Base-by-base conservation (phyloP, 305 asterid genomes). In the Ilex paraguariensis region DNA sequence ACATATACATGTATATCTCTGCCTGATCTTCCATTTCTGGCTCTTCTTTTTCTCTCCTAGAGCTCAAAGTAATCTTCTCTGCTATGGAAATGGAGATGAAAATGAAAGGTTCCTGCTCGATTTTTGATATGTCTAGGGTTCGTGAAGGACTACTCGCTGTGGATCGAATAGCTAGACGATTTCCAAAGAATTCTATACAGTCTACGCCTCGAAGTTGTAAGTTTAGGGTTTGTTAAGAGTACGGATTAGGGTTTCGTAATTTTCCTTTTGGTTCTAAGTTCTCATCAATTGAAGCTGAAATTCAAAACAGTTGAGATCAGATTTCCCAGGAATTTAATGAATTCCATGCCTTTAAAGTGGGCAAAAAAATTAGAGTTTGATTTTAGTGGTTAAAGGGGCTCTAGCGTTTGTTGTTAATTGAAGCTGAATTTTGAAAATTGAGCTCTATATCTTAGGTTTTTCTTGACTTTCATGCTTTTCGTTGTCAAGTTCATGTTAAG, bases 101-200 rank as follows among this genome's bases (percentile, higher is more conserved):
- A 45, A 72, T 76, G 72, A 87, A 74, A 63, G 84, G 82, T 61
- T 81, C 91, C 54, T 70, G 64, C 62, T 60, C 60, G 57, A 58
- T 68, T 72, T 66, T 73, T 42, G 64, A 66, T 68, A 68, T 76
- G 45, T 62, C 57, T 65, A 80, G 78, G 65, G 56, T 73, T 49
- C 84, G 79, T 70, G 88, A 84, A 64, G 83, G 81, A 67, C 75
- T 78, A 74, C 75, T 81, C 8, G 74, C 88, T 52, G 91, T 81
- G 17, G 80, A 81, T 70, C 95, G 95, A 82, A 83, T 81, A 83
- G 60, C 82, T 65, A 65, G 61, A 56, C 71, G 80, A 65, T 79
- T 71, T 72, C 76, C 69, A 31, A 80, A 72, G 33, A 80, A 75
- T 32, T 80, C 74, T 68, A 73, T 74, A 83, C 96, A 79, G 49